Evolutionary conservation across 1,284 basidiomycete species (phyloP), one percentile per base, ranked within the genome.

Genomic region (Cryptococcus maquisensis): DNA sequence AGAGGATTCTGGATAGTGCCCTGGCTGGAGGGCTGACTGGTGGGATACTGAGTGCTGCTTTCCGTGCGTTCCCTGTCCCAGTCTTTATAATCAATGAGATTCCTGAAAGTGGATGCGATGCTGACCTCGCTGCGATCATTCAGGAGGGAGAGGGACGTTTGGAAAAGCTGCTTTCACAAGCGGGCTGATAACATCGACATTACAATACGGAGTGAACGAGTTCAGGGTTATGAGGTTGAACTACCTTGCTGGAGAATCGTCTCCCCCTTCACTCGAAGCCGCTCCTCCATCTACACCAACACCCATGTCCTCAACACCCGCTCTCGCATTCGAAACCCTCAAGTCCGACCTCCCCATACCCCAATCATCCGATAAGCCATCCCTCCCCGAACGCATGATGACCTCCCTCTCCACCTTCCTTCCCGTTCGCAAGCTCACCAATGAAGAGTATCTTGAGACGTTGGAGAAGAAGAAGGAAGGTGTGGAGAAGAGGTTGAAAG

Each of bases 371-470:
- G 38, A 47, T 49, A 57, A 44, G 50, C 62, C 53, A 13, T 56
- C 69, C 0, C 49, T 73, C 21, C 65, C 68, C 13, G 54, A 57
- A n/a, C 54, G 56, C 21, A 66, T 73, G 51, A 63, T 74, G 56
- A 49, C 46, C 16, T 49, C 47, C 36, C 51, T 73, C 24, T 51
- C 65, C 13, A 51, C 49, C 41, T 45, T 73, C 39, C 52, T 69
- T 9, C 74, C 74, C 2, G 64, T 76, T 10, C 55, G 65, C 12
- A 67, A 71, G 56, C 51, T 75, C 21, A 60, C 57, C 10, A 62
- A 73, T 52, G 64, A 73, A 9, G 73, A 74, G 49, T 72, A 72
- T 57, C 54, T 74, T 9, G 54, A 52, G 2, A 62, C 60, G 18
- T 56, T 75, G 37, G 52, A 64, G 42, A 63, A 64, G 49, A 66